phyloP scores from a whole-genome alignment of 1,139 yeast genomes.

The Chernovozyma sophiae-reginae region DNA sequence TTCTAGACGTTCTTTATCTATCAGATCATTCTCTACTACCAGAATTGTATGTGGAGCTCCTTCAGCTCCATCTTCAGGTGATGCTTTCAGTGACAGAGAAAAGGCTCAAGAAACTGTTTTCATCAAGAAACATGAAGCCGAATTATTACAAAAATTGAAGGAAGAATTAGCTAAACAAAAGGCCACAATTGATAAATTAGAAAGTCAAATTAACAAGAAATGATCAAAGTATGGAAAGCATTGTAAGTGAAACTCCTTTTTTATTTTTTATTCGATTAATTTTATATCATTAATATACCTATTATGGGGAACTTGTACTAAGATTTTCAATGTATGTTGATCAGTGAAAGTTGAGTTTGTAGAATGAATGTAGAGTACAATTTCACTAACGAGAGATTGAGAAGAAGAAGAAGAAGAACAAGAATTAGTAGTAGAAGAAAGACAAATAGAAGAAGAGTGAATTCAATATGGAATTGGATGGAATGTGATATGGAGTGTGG shows the following conservation, averaged over 20 bases:
- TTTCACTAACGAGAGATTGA: too few relatives aligned
- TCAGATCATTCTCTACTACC: conserved; percentile 38
- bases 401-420: too few relatives aligned
- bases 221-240: too few relatives aligned
- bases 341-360: background rate
- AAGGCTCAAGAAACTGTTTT: conserved; percentile 43
- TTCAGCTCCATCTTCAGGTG: conserved; percentile 15
- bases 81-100: conserved; percentile 42
- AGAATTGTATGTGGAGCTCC: conserved; percentile 25
- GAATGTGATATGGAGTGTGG: too few relatives aligned
- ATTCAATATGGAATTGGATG: too few relatives aligned
- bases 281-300: too few relatives aligned
- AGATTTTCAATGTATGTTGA: background rate
- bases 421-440: too few relatives aligned
- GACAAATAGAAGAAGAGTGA: too few relatives aligned
- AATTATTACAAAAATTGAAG: conserved; percentile 44
- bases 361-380: too few relatives aligned
- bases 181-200: conserved; percentile 40
- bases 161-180: conserved; percentile 45
- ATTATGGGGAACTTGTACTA: too few relatives aligned
- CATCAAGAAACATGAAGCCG: conserved; percentile 46
- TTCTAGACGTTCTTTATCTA: conserved; percentile 26
- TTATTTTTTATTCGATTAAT: too few relatives aligned
- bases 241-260: too few relatives aligned
- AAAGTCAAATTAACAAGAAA: conserved; percentile 39